Base-by-base conservation (phyloP, 2,329 filamentous ascomycete species). In the Alternaria postmessia region DNA sequence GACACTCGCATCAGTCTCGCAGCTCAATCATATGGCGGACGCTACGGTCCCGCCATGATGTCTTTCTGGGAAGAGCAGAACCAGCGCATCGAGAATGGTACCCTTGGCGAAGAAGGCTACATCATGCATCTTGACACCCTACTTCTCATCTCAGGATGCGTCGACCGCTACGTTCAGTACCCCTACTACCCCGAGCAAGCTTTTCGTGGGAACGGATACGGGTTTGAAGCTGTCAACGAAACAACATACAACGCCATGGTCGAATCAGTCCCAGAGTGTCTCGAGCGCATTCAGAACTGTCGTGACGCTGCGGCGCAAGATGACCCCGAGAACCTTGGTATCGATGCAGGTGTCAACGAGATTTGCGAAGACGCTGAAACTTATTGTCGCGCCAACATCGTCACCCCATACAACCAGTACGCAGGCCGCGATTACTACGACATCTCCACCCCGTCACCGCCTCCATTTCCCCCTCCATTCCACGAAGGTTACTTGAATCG, bases 351-450 rank as follows among this genome's bases (percentile, higher is more conserved):
- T 24, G 65, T 69, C 1, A 69, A 86, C 61, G 73, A 76, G n/a
- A 73, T 85, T 43, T 88, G 86, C 75, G 70, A 70, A 3, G 71
- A 77, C 5, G 86, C 86, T 1, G 84, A 87, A 66, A 76, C 71
- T 41, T 87, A 85, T 70, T 66, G 65, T 38, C 65, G 62, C 11
- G 22, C 51, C 8, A 59, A 61, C 11, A 69, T 68, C 4, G 62
- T 69, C 42, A 62, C 51, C 14, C 65, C 67, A 12, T 69, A 69
- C 26, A 66, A 49, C 4, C 38, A 60, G 18, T 61, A 63, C 30
- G 61, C 65, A 14, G 67, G 67, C 12, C 48, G 61, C 6, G 67
- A 68, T 30, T 68, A 69, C 51, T 68, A 68, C 24, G 67, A 69
- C 5, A 68, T 67, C 12, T 59, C 62, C 22, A 70, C 66, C 6